These are phyloP conservation scores for Dimocarpus longan DNA, from an alignment of 345 rosid species.

Conservation along the genomic window DNA sequence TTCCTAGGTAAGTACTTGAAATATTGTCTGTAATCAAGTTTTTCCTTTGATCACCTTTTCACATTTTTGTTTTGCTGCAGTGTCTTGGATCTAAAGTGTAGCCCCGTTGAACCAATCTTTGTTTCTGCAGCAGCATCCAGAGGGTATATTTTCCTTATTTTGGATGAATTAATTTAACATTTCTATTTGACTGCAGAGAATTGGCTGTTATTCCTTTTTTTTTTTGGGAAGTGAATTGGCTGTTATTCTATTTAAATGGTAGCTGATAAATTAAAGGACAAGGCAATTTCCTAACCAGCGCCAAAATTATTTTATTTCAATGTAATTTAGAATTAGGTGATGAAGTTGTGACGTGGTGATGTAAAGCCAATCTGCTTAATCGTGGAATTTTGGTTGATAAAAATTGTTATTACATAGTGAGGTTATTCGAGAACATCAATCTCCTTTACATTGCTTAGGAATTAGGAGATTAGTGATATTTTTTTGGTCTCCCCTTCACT, in stretches of 20 bases:
- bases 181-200: neutral
- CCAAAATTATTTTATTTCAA: neutral
- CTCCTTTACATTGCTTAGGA: neutral
- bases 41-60: slow-evolving; percentile 17
- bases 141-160: slow-evolving; percentile 34
- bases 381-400: neutral
- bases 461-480: neutral
- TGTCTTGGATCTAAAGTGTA: slow-evolving; percentile 74
- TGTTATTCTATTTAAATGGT: neutral
- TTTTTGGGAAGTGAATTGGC: too few species aligned
- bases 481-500: neutral
- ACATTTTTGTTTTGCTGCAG: slow-evolving; percentile 36
- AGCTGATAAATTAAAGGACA: neutral
- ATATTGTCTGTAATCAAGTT: neutral
- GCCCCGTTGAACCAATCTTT: slow-evolving; percentile 78
- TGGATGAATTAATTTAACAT: neutral
- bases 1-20: slow-evolving; percentile 49
- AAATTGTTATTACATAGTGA: neutral
- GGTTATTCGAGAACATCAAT: neutral
- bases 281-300: neutral
- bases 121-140: slow-evolving; percentile 73
- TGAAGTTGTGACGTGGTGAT: neutral
- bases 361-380: neutral
- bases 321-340: neutral
- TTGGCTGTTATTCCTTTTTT: neutral